Base-by-base conservation (phyloP, 768 basidiomycete species). In the Trametes villosa region DNA sequence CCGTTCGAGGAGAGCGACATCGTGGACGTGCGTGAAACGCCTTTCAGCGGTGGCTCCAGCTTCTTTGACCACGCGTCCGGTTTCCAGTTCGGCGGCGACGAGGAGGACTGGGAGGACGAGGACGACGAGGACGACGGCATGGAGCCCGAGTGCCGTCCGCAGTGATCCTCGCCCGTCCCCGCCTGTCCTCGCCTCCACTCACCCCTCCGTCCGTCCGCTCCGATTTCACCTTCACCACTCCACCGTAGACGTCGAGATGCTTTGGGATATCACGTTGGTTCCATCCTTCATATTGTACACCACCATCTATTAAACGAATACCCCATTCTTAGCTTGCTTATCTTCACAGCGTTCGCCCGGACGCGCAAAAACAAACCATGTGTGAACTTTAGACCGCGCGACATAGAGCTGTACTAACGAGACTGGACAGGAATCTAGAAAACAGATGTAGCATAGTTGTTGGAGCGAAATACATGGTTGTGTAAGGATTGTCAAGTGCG, bases 21-120 rank as follows among this genome's bases (percentile, higher is more conserved):
- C 77, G 83, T 84, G 71, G 89, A 92, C 78, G 90, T 93, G 85
- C 86, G 91, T 89, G 81, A 79, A 77, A 82, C 83, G 79, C 85
- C 82, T 83, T 88, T 87, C 78, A 83, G 84, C 79, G 84, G 87
- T 82, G 81, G 82, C 72, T 78, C 81, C 71, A 81, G 81, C 72
- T 91, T 89, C 86, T 91, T 88, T 87, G 88, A 91, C 74, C 81
- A 83, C 73, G 53, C 61, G 50, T 53, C 55, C 42, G 86, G 76
- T 65, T 88, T 86, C 81, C 86, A 91, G 86, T 89, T 88, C 73
- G 90, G 87, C 61, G 78, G 76, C n/a, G 77, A 76, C 57, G 83
- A 81, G 47, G 84, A 86, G 26, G 89, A 86, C 46, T 85, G 84
- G 62, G 85, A 83, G 60, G 86, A 87, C 80, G 86, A 85, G 60